Percentiles rank a stretch among this genome's conserved stretches.
phyloP scores from a whole-genome alignment of 768 basidiomycete species.

The Phanerodontia chrysosporium region DNA sequence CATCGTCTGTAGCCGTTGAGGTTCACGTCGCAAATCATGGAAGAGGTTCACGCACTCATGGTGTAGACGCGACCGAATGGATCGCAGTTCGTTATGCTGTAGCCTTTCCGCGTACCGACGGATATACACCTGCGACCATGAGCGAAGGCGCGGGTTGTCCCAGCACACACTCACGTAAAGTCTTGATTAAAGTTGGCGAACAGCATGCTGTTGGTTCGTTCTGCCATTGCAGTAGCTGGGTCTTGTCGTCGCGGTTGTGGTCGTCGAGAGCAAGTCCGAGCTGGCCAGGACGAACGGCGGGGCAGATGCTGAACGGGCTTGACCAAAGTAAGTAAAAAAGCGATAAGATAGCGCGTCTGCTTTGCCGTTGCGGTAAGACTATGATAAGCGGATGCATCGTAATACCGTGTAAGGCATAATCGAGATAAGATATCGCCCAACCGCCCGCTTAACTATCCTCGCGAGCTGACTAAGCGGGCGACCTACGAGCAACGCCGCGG shows the following conservation, averaged over 20 bases:
- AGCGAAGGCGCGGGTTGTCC: background rate
- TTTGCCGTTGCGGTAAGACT: background rate
- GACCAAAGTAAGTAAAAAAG: background rate
- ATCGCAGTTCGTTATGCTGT: constrained; percentile 96
- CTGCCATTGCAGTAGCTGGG: constrained; percentile 26
- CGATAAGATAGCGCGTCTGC: background rate
- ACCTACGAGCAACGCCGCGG: background rate
- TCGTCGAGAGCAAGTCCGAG: background rate
- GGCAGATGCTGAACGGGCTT: background rate
- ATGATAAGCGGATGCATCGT: background rate
- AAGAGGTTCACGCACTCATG: constrained; percentile 60
- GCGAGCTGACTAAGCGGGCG: background rate
- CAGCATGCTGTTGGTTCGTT: constrained; percentile 51
- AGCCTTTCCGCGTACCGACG: constrained; percentile 92
- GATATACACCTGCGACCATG: constrained; percentile 67
- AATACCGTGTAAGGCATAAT: background rate
- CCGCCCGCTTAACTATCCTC: background rate
- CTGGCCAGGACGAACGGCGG: background rate
- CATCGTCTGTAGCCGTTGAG: constrained; percentile 58
- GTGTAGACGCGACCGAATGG: constrained; percentile 96
- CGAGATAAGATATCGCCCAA: background rate
- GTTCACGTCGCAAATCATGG: background rate
- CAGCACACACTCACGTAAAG: constrained; percentile 62
- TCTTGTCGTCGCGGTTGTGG: background rate
- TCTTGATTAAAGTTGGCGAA: constrained; percentile 98